Evolutionary conservation across 805 yeast species (phyloP), one percentile per base, ranked within the genome.

Genomic region (Schwanniomyces pseudopolymorphus): DNA sequence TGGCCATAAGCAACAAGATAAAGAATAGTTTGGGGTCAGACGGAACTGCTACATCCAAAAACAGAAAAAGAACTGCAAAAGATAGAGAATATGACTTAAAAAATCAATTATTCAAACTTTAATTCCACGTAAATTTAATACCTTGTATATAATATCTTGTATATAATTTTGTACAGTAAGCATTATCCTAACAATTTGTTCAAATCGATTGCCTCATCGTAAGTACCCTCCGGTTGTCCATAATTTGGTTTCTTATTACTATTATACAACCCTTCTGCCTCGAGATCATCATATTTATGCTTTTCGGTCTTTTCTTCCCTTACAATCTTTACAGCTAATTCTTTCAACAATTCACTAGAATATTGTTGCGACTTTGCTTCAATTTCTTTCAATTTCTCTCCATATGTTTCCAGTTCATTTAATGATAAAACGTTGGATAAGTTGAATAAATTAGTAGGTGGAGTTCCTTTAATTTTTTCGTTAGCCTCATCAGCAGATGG

Each of bases 11-110:
- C 43, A 51, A 55, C 33, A 58, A 62, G 39, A 60, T 72, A 33
- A 56, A 55, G 5, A 57, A 61, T 26, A 67, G 74, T 36, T 57
- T 71, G 45, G 78, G 77, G 5, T 61, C 59, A 21, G 77, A 71
- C 48, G 74, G 74, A 4, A 66, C 72, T 7, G 69, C 66, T 1
- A 49, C 28, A 10, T 55, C 69, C 3, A 70, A 68, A 45, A 54
- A 57, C 40, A 62, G 78, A 46, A 66, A 66, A 45, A 52, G 78
- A 47, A 67, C 74, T 2, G 78, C 78, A 17, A 72, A 71, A 51
- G 78, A 72, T 54, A 59, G 78, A 43, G 73, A 69, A 46, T 68
- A 49, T 45, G 78, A 72, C 52, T 54, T 66, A 46, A 58, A 63
- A 38, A 72, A 72, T 54, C 58, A 59, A 44, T 60, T 72, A 25